These are phyloP conservation scores for Scolecobasidium constrictum DNA, from an alignment of 2,329 filamentous ascomycete genomes.

Conservation along the genomic window DNA sequence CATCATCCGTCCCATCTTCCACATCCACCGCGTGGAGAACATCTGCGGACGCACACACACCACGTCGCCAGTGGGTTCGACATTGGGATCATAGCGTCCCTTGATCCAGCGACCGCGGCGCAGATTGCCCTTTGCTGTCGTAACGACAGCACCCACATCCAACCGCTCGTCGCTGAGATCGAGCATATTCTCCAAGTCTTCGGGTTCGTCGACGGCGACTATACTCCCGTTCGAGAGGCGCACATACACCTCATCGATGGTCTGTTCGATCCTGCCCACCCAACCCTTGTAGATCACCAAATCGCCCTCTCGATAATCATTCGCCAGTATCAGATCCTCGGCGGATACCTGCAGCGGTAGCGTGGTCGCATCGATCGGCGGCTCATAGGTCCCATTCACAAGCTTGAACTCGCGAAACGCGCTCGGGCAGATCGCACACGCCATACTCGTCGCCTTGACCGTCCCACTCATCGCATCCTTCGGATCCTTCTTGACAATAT, in stretches of 20 bases:
- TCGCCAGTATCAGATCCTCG: constrained; percentile 12
- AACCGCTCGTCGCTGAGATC: constrained; percentile 26
- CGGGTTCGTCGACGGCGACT: constrained; percentile 38
- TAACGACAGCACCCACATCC: constrained; percentile 37
- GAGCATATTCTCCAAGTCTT: constrained; percentile 27
- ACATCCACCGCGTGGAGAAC: constrained; percentile 3
- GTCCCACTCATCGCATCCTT: constrained; percentile 8
- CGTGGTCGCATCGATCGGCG: not conserved
- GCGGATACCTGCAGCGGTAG: constrained; percentile 6
- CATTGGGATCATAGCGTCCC: constrained; percentile 39
- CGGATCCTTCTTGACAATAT: constrained; percentile 9
- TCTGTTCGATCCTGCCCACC: constrained; percentile 42
- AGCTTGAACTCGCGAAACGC: not conserved
- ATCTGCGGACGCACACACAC: constrained; percentile 32
- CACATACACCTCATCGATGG: constrained; percentile 39
- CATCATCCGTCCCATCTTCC: not conserved
- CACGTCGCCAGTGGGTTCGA: constrained; percentile 40
- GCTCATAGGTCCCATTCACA: not conserved
- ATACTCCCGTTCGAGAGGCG: constrained; percentile 42
- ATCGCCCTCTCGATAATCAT: constrained; percentile 20
- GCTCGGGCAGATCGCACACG: constrained; percentile 3
- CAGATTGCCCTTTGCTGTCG: constrained; percentile 27
- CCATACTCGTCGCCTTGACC: constrained; percentile 2
- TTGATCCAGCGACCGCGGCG: constrained; percentile 41
- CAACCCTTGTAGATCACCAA: constrained; percentile 29